Conservation (phyloP, 2,329 filamentous ascomycete genomes). For the Seiridium cupressi region DNA sequence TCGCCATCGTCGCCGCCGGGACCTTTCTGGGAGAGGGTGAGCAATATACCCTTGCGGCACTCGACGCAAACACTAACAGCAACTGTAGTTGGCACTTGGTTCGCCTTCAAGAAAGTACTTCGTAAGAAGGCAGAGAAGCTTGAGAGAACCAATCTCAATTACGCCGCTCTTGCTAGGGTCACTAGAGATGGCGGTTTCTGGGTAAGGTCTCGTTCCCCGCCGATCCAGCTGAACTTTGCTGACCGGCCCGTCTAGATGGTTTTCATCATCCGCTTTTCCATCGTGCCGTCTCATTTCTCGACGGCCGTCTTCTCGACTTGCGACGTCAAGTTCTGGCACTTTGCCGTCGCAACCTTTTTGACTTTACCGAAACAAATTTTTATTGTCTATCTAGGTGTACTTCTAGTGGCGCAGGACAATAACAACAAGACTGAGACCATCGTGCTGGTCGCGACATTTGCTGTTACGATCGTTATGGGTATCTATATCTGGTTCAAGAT, state of each 20-base stretch:
- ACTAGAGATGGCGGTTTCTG: conserved; percentile 39
- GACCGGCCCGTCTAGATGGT: conserved; percentile 26
- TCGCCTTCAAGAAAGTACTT: conserved; percentile 36
- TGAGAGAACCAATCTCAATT: conserved; percentile 38
- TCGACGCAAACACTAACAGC: background rate
- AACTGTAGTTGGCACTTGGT: conserved; percentile 34
- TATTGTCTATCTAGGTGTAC: conserved; percentile 38
- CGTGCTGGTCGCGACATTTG: conserved; percentile 30
- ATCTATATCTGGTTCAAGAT: conserved; percentile 36
- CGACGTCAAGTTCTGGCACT: conserved; percentile 39
- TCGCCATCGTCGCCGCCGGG: conserved; percentile 37
- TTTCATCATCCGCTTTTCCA: conserved; percentile 37
- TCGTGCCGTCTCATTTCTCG: conserved; percentile 39
- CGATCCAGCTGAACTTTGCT: background rate
- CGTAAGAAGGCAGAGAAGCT: conserved; percentile 33
- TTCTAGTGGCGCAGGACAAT: conserved; percentile 26
- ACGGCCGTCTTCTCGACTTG: conserved; percentile 42
- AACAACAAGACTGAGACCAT: conserved; percentile 29
- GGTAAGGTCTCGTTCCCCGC: conserved; percentile 18
- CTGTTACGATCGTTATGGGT: conserved; percentile 32
- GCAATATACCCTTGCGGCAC: background rate
- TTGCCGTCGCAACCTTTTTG: conserved; percentile 36
- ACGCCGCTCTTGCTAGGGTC: conserved; percentile 36
- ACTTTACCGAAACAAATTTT: conserved; percentile 41
- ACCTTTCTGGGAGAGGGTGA: conserved; percentile 39